phyloP scores from a whole-genome alignment of 2,329 filamentous ascomycete genomes.

The Malbranchea zuffiana region DNA sequence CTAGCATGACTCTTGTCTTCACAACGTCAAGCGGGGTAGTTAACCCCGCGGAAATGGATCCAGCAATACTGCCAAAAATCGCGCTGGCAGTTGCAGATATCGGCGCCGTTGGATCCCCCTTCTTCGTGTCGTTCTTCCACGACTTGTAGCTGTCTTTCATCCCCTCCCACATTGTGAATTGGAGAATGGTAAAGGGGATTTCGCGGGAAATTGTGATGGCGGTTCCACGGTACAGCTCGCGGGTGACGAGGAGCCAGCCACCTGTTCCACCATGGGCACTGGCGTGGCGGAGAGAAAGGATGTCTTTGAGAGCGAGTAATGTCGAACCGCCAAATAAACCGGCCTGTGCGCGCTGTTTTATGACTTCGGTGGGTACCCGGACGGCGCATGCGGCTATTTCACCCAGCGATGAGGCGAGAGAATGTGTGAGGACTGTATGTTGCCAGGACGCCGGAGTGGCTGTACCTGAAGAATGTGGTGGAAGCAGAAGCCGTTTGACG shows the following conservation, averaged over 20 bases:
- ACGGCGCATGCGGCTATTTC: conserved; percentile 89
- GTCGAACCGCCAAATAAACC: conserved; percentile 64
- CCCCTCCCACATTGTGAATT: conserved; percentile 93
- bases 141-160: conserved; percentile 54
- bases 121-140: conserved; percentile 20
- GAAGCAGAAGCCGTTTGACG: conserved; percentile 48
- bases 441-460: conserved; percentile 25
- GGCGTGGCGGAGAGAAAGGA: conserved; percentile 44
- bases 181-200: conserved; percentile 92
- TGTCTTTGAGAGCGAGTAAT: conserved; percentile 56
- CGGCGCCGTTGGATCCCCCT: conserved; percentile 20
- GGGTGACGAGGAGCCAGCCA: conserved; percentile 51
- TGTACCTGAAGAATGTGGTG: conserved; percentile 17
- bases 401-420: conserved; percentile 72
- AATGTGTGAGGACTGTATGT: conserved; percentile 50
- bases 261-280: conserved; percentile 14
- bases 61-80: conserved; percentile 70
- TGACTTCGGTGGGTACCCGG: conserved; percentile 86
- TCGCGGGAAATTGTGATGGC: conserved; percentile 87
- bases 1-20: conserved; percentile 94
- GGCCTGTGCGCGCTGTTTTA: conserved; percentile 94
- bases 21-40: conserved; percentile 93
- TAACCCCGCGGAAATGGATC: conserved; percentile 71
- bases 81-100: conserved; percentile 69
- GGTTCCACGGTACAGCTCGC: conserved; percentile 85